A percentile compares a stretch with the other conserved stretches of the same genome.
Evolutionary conservation across 441 rosid species (phyloP).

Genomic region (Dalechampia spathulata): DNA sequence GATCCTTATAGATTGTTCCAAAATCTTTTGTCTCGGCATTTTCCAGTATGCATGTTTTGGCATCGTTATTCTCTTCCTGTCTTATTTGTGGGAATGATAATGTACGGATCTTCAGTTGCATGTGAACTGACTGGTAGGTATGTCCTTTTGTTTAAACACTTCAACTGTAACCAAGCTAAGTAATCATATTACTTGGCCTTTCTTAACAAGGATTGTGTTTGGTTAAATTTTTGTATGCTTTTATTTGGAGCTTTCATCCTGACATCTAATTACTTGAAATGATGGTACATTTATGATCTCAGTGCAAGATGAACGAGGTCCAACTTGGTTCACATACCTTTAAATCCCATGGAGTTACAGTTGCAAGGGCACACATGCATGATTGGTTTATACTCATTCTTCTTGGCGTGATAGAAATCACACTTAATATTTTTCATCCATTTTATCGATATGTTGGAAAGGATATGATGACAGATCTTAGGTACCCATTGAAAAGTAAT

Average conservation of each 20-base stretch:
- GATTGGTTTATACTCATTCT: constrained; percentile 77
- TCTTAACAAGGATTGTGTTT: too few species aligned
- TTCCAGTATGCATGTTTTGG: too few species aligned
- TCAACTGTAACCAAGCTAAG: too few species aligned
- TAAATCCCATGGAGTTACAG: constrained; percentile 58
- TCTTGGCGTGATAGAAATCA: constrained; percentile 41
- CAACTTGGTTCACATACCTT: constrained; percentile 54
- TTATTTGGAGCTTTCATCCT: constrained; percentile 12
- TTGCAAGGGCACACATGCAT: constrained; percentile 55
- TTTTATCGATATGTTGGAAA: constrained; percentile 87
- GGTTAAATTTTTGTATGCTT: too few species aligned
- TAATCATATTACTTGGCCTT: too few species aligned
- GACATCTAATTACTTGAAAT: not conserved
- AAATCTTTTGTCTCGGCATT: too few species aligned
- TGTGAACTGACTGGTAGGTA: too few species aligned
- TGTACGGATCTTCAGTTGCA: too few species aligned
- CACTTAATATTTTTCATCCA: constrained; percentile 49
- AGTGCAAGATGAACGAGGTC: constrained; percentile 47
- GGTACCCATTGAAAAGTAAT: constrained; percentile 63
- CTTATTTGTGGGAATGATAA: too few species aligned
- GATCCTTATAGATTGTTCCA: too few species aligned
- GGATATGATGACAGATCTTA: constrained; percentile 89
- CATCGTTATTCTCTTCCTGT: too few species aligned
- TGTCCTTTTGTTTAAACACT: too few species aligned
- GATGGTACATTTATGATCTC: constrained; percentile 12